Evolutionary conservation across 2,329 filamentous ascomycete species (phyloP), one percentile per base, ranked within the genome.

Genomic region (Fulvia fulva): DNA sequence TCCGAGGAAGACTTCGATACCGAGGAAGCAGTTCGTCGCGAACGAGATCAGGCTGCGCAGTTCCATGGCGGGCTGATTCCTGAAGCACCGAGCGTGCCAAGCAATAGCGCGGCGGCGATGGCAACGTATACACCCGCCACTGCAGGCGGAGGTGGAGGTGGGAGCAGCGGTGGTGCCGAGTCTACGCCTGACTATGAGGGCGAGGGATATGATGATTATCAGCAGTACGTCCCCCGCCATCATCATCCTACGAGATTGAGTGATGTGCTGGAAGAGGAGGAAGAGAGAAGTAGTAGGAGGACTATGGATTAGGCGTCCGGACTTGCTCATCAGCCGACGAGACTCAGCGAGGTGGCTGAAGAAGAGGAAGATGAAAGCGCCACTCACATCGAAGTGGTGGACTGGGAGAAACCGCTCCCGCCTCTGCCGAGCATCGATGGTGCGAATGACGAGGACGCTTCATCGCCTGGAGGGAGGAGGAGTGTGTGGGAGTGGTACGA

Each of bases 221-320:
- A 65, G 58, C 53, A 59, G 54, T 63, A 62, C 47, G 62, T 60
- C 86, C 61, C 62, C 5, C 73, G 79, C 56, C 91, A 96, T 73
- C 90, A 94, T 65, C 91, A 96, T 74, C 91, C 91, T 0, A 96
- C 91, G 8, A 80, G 92, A 57, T 78, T 96, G 62, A 96, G 91
- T 72, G 91, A 96, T 74, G 91, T 96, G 26, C 81, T 94, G 70
- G 91, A 91, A 70, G 88, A 95, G 63, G 90, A 94, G 65, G 90
- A 95, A 74, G 69, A 72, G 62, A 64, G 70, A 51, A 71, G 72
- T 57, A 69, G 65, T 57, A 58, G 72, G 28, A 66, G 70, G 26
- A 74, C 70, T 9, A 11, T 14, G 26, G 47, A 50, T 19, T 50
- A 50, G 47, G 26, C 14, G 26, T 32, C 47, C 16, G 26, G 47